A percentile compares a stretch with the other conserved stretches of the same genome.
Conservation (phyloP, 768 basidiomycete species). For the Boletus rubropictus region DNA sequence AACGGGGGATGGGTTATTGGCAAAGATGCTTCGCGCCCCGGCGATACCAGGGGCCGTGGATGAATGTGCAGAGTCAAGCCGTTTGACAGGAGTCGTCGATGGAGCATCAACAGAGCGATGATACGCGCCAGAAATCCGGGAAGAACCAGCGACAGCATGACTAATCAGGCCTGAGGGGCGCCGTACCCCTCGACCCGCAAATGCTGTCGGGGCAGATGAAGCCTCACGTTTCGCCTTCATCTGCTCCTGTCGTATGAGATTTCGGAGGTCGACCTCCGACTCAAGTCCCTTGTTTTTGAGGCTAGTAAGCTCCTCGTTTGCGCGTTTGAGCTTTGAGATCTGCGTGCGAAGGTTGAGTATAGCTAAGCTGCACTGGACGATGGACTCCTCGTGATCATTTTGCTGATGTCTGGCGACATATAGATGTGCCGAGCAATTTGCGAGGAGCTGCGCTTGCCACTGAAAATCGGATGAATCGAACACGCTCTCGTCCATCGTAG, state of each 20-base stretch:
- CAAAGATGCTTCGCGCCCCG: constrained; percentile 24
- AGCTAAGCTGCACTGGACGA: constrained; percentile 47
- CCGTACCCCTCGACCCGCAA: background rate
- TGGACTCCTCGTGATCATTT: constrained; percentile 26
- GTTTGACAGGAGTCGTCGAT: background rate
- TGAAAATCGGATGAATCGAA: constrained; percentile 41
- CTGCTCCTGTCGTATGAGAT: constrained; percentile 12
- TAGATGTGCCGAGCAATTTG: constrained; percentile 55
- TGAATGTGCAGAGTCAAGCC: background rate
- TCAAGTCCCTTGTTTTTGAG: constrained; percentile 26
- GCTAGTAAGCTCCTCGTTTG: constrained; percentile 22
- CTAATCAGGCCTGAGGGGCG: constrained; percentile 7
- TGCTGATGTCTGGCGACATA: constrained; percentile 35
- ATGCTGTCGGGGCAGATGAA: background rate
- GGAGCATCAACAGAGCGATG: background rate
- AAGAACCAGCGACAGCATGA: constrained; percentile 25
- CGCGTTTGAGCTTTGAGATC: constrained; percentile 33
- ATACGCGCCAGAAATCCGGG: background rate
- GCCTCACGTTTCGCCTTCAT: background rate
- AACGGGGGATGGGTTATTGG: constrained; percentile 23
- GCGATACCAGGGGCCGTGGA: background rate
- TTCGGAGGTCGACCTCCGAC: constrained; percentile 20
- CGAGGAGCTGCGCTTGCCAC: constrained; percentile 63
- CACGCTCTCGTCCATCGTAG: constrained; percentile 39
- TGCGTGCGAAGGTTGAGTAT: constrained; percentile 41